A percentile compares a stretch with the other conserved stretches of the same genome.
These are phyloP conservation scores for Serendipita sp. DNA, from an alignment of 768 basidiomycete genomes.

Conservation along the genomic window DNA sequence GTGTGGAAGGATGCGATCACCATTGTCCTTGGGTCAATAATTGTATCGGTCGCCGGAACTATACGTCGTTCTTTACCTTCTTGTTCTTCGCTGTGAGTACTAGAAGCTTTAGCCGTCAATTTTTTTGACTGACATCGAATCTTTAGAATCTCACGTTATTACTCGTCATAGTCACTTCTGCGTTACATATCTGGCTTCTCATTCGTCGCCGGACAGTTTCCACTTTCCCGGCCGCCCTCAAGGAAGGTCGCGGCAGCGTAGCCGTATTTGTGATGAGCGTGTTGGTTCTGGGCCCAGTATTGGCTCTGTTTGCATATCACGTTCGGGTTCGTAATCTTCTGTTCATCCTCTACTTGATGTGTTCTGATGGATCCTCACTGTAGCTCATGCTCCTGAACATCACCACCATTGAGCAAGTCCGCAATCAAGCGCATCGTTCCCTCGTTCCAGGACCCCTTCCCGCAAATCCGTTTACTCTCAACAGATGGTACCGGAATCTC, in stretches of 20 bases:
- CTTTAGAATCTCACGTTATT: slow-evolving; percentile 53
- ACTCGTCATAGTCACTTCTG: slow-evolving; percentile 69
- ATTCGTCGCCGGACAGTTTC: slow-evolving; percentile 33
- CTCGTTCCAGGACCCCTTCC: slow-evolving; percentile 45
- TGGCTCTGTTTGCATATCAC: slow-evolving; percentile 69
- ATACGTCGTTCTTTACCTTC: slow-evolving; percentile 81
- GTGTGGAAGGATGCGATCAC: slow-evolving; percentile 90
- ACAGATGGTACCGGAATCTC: slow-evolving; percentile 59
- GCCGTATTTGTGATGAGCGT: slow-evolving; percentile 62
- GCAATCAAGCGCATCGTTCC: slow-evolving; percentile 66
- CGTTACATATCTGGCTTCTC: slow-evolving; percentile 61
- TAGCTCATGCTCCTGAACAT: slow-evolving; percentile 73
- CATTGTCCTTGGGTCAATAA: slow-evolving; percentile 90
- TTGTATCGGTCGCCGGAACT: slow-evolving; percentile 89
- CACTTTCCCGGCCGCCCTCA: slow-evolving; percentile 32
- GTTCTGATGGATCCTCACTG: slow-evolving; percentile 9
- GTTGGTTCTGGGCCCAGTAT: slow-evolving; percentile 67
- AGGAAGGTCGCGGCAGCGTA: slow-evolving; percentile 56
- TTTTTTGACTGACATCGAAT: not conserved
- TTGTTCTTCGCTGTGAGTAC: slow-evolving; percentile 57
- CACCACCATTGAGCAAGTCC: slow-evolving; percentile 96
- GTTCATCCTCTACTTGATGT: slow-evolving; percentile 7
- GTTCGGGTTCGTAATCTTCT: slow-evolving; percentile 44
- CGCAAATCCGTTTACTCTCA: slow-evolving; percentile 78
- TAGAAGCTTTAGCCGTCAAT: not conserved